Base-by-base conservation (phyloP, 1,284 basidiomycete genomes). In the Cutaneotrichosporon dermatis region DNA sequence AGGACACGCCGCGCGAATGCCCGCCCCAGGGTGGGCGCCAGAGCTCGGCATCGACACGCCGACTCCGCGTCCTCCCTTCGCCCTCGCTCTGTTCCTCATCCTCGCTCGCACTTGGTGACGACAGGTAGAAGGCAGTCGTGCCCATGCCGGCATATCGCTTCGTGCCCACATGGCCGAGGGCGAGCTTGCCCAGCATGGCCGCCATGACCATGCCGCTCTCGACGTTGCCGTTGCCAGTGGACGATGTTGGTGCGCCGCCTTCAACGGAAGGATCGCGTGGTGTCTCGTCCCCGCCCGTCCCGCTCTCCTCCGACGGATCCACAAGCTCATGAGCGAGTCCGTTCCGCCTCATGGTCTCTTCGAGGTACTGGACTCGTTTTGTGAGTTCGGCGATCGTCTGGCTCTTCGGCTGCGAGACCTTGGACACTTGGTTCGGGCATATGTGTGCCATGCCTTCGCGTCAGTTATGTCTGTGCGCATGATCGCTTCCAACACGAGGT, bases 91-190 rank as follows among this genome's bases (percentile, higher is more conserved):
- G 15, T 9, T 51, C 60, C 37, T 64, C 63, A 42, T 59, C 54
- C 50, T 55, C 57, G 51, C 55, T 57, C 45, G 45, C 51, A n/a
- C 51, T 52, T 1, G 59, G 59, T 11, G 54, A 57, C 6, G 54
- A 53, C 12, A 64, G 54, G 49, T 62, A 64, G 60, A 64, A 64
- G 25, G 63, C 60, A 6, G 63, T 58, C 46, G 63, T 61, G 12
- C 55, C 63, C 51, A 61, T 61, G 4, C 60, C 60, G 2, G 57
- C 51, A 43, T 62, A 59, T 8, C 57, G 54, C 40, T 64, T 64
- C n/a, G 54, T 51, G 11, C 53, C 51, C 2, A 50, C 44, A 33
- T 61, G 52, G 6, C 63, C 63, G 33, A 64, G 60, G 9, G 63
- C 57, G 33, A 64, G 49, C 45, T 52, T 51, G 12, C 55, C 59